These are phyloP conservation scores for Phoma sp. DNA, from an alignment of 2,329 filamentous ascomycete species.

Conservation along the genomic window DNA sequence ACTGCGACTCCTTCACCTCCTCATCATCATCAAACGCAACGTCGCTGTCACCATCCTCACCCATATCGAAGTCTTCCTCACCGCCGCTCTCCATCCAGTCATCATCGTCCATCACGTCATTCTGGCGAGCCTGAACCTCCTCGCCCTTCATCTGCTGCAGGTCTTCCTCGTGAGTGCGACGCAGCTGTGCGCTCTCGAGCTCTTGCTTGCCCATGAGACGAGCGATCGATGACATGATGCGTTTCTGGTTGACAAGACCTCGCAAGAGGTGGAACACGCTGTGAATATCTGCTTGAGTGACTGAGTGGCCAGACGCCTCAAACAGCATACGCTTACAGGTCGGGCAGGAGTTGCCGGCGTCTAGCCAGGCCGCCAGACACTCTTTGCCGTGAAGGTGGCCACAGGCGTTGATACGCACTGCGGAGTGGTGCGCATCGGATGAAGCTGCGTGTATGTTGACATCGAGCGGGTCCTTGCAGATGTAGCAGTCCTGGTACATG, in stretches of 20 bases:
- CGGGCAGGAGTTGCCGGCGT: constrained; percentile 27
- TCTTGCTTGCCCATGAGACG: constrained; percentile 11
- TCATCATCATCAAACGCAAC: constrained; percentile 1
- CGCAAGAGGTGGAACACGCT: background rate
- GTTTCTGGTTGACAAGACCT: background rate
- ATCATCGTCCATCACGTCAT: constrained; percentile 3
- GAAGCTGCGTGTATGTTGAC: constrained; percentile 1
- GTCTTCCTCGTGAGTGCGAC: constrained; percentile 10
- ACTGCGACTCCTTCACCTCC: background rate
- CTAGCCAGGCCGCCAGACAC: constrained; percentile 30
- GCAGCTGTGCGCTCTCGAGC: background rate
- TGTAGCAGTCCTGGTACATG: constrained; percentile 25
- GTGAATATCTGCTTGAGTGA: background rate
- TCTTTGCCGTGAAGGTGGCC: constrained; percentile 27
- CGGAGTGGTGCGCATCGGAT: constrained; percentile 13
- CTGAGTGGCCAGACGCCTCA: constrained; percentile 1
- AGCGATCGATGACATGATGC: constrained; percentile 11
- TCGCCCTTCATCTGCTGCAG: constrained; percentile 6
- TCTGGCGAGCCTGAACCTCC: background rate
- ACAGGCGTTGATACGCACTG: constrained; percentile 26
- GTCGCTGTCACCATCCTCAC: constrained; percentile 7
- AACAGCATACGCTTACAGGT: constrained; percentile 28
- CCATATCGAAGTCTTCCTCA: constrained; percentile 15
- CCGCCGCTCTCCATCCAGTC: constrained; percentile 19
- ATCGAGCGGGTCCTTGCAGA: constrained; percentile 23